Evolutionary conservation across 495 filamentous ascomycete genomes (phyloP).

Genomic region (Penicillium cosmopolitanum): DNA sequence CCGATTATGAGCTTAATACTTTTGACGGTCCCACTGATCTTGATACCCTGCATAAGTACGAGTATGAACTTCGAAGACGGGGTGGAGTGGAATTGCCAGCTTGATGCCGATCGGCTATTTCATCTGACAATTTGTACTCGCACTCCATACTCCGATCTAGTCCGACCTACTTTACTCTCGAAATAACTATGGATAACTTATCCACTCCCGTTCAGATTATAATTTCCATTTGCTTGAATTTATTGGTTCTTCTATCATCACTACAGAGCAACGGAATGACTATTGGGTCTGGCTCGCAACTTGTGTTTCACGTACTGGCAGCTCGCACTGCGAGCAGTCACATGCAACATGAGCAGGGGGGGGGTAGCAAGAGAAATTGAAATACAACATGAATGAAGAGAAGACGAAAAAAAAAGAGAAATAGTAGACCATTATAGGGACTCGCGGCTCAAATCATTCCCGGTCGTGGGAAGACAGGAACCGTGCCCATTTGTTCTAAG

Average conservation of each 20-base stretch:
- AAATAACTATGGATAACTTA: too few relatives aligned
- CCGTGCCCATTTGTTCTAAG: conserved; percentile 73
- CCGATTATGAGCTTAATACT: too few relatives aligned
- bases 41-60: too few relatives aligned
- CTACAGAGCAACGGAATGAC: background rate
- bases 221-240: background rate
- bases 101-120: too few relatives aligned
- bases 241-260: conserved; percentile 1
- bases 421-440: background rate
- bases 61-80: too few relatives aligned
- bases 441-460: conserved; percentile 41
- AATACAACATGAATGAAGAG: conserved; percentile 1
- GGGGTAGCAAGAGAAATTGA: conserved; percentile 8
- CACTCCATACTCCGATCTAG: background rate
- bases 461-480: conserved; percentile 86
- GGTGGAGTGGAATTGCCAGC: too few relatives aligned
- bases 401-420: background rate
- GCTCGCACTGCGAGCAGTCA: conserved; percentile 4
- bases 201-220: background rate
- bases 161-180: too few relatives aligned
- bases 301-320: conserved; percentile 3
- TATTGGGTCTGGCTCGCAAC: conserved; percentile 2
- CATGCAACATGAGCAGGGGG: conserved; percentile 4
- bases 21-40: too few relatives aligned
- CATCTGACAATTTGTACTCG: too few relatives aligned